Conservation (phyloP, 805 yeast genomes). For the Wickerhamiella vanderwaltii region DNA sequence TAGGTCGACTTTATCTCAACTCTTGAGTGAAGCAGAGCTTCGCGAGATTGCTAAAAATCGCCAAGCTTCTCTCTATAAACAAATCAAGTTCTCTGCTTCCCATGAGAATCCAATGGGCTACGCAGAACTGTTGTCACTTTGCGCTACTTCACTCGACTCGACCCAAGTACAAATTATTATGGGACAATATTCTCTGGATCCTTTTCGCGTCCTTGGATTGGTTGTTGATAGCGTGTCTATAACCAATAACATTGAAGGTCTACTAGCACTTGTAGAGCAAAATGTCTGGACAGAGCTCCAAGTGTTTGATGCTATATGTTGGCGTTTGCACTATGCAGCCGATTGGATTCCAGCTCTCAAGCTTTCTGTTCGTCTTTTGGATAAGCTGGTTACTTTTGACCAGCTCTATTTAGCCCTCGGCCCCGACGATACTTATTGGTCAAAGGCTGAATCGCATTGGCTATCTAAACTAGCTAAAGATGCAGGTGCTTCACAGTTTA, state of each 20-base stretch:
- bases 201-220: neutral
- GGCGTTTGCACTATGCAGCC: neutral
- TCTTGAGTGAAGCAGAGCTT: neutral
- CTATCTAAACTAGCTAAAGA: neutral
- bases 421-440: neutral
- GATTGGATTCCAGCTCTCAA: neutral
- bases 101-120: constrained; percentile 6
- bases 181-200: constrained; percentile 7
- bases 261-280: neutral
- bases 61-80: neutral
- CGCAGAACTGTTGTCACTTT: neutral
- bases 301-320: neutral
- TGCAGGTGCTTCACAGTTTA: constrained; percentile 2
- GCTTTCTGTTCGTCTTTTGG: neutral
- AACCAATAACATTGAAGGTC: neutral
- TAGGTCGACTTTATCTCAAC: neutral
- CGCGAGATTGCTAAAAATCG: neutral
- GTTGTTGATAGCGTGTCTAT: neutral
- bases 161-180: neutral
- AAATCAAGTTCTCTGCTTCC: neutral
- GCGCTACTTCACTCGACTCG: neutral
- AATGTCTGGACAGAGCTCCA: neutral
- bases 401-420: constrained; percentile 1
- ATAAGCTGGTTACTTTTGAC: neutral
- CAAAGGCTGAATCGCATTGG: neutral